These are phyloP conservation scores for Solanum medicagineum DNA, from an alignment of 257 asterid species.

Conservation along the genomic window DNA sequence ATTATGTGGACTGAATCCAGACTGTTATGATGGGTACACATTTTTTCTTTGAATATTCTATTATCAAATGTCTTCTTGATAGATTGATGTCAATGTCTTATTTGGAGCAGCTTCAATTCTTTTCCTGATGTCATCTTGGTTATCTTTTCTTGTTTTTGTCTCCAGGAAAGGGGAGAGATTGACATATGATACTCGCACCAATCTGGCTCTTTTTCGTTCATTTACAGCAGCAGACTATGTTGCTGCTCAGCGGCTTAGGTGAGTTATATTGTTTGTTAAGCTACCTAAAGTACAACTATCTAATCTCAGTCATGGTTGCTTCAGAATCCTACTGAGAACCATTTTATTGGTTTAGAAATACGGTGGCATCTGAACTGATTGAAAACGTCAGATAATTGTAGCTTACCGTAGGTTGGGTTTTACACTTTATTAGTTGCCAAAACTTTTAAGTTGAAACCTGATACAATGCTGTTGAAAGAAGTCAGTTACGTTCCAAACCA, in stretches of 20 bases:
- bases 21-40: conserved; percentile 74
- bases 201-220: conserved; percentile 75
- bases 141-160: not conserved
- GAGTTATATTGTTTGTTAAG: not conserved
- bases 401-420: not conserved
- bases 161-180: conserved; percentile 46
- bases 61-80: not conserved
- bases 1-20: conserved; percentile 54
- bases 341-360: not conserved
- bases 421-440: not conserved
- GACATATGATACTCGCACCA: conserved; percentile 73
- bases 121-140: not conserved
- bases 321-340: not conserved
- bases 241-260: conserved; percentile 94
- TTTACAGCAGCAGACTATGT: conserved; percentile 88
- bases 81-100: not conserved
- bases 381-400: not conserved
- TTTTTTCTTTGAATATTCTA: not conserved
- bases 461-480: not conserved
- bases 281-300: not conserved
- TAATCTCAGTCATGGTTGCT: not conserved
- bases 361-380: not conserved
- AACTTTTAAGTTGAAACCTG: not conserved
- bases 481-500: not conserved
- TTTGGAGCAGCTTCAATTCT: not conserved